Evolutionary conservation across 202 grass and related monocot genomes (phyloP).

Genomic region (Schoenoplectus tabernaemontani): DNA sequence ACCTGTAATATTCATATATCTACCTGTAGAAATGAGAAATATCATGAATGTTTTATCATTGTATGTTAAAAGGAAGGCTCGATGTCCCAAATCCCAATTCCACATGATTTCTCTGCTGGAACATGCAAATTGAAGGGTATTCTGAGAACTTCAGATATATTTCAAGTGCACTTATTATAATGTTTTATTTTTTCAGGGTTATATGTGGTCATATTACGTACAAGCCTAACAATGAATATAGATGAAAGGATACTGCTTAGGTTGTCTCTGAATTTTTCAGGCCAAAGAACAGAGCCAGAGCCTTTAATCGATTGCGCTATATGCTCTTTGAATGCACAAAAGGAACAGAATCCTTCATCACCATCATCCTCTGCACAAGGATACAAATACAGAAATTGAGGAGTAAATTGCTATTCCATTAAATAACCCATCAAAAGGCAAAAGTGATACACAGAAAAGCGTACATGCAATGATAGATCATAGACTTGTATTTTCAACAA

Average conservation of each 20-base stretch:
- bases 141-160: neutral
- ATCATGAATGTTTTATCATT: neutral
- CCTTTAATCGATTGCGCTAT: conserved; percentile 37
- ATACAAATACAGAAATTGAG: conserved; percentile 17
- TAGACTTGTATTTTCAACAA: too few relatives aligned
- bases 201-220: conserved; percentile 2
- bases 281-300: conserved; percentile 50
- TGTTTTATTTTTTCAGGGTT: neutral
- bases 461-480: neutral
- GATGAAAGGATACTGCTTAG: conserved; percentile 83
- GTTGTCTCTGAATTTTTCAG: conserved; percentile 56
- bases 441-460: neutral
- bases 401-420: neutral
- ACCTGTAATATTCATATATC: neutral
- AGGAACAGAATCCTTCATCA: conserved; percentile 60
- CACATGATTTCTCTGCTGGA: neutral
- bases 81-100: neutral
- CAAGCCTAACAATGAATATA: neutral
- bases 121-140: neutral
- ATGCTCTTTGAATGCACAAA: conserved; percentile 80
- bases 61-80: neutral
- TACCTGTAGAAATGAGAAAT: neutral
- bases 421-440: conserved; percentile 1
- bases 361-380: conserved; percentile 42
- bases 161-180: neutral